Evolutionary conservation across 108 stramenopile genomes (phyloP), one percentile per base, ranked within the genome.

Genomic region (Seminavis robusta): DNA sequence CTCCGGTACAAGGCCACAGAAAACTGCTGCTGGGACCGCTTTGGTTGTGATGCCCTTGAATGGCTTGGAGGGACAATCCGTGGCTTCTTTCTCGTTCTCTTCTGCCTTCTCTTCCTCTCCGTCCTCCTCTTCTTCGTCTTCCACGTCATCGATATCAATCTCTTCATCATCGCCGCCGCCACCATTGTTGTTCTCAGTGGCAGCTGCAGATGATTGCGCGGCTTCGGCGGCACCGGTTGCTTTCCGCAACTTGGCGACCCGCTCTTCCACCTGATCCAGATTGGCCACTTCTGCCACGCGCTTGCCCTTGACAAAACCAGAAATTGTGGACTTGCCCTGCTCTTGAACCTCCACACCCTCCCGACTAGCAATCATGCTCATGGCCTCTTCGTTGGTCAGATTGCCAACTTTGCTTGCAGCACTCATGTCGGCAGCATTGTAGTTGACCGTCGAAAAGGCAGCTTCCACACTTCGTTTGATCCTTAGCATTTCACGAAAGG

Each of bases 401-500:
- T 52, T 48, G 4, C 72, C 80, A 4, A 59, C 67, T 57, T 84
- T 73, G 21, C 59, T 50, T 19, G 52, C 70, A 10, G 64, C 71
- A 32, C 71, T 76, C 73, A 84, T 78, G 57, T 92, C 91, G 0
- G 85, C 88, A 38, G 90, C 91, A 76, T 92, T 94, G 77, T 96
- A 95, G 59, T 92, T 95, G 6, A 93, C 89, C 5, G 90, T 80
- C 10, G 90, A 81, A 62, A 94, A 97, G 19, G 94, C 83, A 42
- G 89, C 93, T 65, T 94, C 80, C 1, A 98, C 96, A 38, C 91
- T 78, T 32, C 96, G 77, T 68, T 98, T 95, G 52, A 96, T 79
- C 1, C 95, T 74, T 0, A 97, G 71, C 97, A 98, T 97, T 50
- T 98, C 97, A 24, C 92, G 76, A 73, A 96, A 99, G 17, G 99